Evolutionary conservation across 1,284 basidiomycete genomes (phyloP), one percentile per base, ranked within the genome.

Genomic region (Trichosporon sp.): DNA sequence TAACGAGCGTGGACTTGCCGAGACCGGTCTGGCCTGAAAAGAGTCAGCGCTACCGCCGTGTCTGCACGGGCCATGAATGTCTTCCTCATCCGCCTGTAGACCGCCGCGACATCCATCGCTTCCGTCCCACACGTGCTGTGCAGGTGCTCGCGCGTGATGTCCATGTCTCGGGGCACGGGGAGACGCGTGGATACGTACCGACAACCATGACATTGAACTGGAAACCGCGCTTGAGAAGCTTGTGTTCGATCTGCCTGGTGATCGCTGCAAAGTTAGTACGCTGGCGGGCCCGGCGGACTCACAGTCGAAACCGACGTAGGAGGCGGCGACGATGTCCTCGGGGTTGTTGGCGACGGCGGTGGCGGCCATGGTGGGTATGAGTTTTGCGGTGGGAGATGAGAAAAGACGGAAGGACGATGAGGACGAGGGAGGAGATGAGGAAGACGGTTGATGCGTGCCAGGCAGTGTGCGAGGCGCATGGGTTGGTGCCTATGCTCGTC

Each of bases 151-250:
- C 13, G 29, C n/a, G 11, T 38, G 18, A 35, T 23, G 32, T 15
- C 58, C 13, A 25, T 38, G 62, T 12, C 34, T 35, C n/a, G 23
- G 62, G 31, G 13, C 21, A 21, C 47, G 12, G 29, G 23, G 13
- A 38, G 32, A 60, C 56, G 15, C 34, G 31, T 11, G 23, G 21
- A 64, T 65, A 88, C 92, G 76, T 77, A 95, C 94, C 94, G 76
- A 91, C 94, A 73, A 93, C 91, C 83, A 97, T 96, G 74, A 95
- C 91, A 83, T 99, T 99, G 89, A 99, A 98, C 86, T 97, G 92
- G 87, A 98, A 98, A 72, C 95, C 96, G 75, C 96, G 91, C 87
- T 98, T 98, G 85, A 99, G 89, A 77, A 98, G 90, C 88, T 98
- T 99, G 87, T 95, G 92, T 87, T 99, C 96, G 80, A 99, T 98